Evolutionary conservation across 169 alveolate genomes (phyloP).

Genomic region (Perkinsus olseni): DNA sequence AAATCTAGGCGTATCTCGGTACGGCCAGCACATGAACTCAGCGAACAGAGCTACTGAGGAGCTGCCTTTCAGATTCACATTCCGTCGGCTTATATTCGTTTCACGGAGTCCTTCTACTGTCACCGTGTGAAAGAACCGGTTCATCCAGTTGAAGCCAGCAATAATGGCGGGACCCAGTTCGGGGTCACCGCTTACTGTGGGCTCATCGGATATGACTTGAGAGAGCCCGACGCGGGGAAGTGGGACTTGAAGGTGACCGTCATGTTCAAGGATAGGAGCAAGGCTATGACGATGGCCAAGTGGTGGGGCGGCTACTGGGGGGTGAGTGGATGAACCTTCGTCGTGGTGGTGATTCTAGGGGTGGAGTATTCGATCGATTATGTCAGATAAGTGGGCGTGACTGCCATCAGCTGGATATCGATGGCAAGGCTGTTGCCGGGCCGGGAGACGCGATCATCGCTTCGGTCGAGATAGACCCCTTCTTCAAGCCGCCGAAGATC

Average conservation of each 20-base stretch:
- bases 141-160: not conserved
- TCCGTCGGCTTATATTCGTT: not conserved
- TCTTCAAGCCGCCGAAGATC: not conserved
- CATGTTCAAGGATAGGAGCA: not conserved
- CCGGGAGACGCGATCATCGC: not conserved
- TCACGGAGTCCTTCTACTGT: not conserved
- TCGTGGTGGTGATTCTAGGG: not conserved
- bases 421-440: not conserved
- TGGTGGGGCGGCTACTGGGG: not conserved
- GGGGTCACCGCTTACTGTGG: not conserved
- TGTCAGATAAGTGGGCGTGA: not conserved
- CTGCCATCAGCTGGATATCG: not conserved
- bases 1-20: not conserved
- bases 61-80: not conserved
- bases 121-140: not conserved
- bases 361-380: too few species aligned
- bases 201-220: not conserved
- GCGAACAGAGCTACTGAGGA: too few species aligned
- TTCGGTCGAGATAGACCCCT: not conserved
- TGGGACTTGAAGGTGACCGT: not conserved
- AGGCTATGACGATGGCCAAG: not conserved
- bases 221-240: not conserved
- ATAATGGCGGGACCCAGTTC: not conserved
- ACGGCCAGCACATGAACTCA: too few species aligned
- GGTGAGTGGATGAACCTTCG: not conserved